A percentile compares a stretch with the other conserved stretches of the same genome.
These are phyloP conservation scores for Penicillium bovifimosum DNA, from an alignment of 495 filamentous ascomycete species.

Conservation along the genomic window DNA sequence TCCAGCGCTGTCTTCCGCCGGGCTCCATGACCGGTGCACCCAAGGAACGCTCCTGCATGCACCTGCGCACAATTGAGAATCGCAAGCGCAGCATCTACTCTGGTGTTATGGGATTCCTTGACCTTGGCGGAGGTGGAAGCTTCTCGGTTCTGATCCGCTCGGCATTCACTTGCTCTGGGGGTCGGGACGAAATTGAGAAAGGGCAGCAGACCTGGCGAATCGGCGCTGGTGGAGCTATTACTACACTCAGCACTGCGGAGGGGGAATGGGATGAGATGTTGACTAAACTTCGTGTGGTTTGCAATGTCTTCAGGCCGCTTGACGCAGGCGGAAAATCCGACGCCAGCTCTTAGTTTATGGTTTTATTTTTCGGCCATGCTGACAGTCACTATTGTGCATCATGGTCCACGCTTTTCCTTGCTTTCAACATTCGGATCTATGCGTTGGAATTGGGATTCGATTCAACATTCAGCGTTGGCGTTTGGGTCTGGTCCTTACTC, in stretches of 20 bases:
- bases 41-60: constrained; percentile 82
- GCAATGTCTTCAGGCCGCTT: constrained; percentile 43
- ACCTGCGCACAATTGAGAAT: constrained; percentile 65
- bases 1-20: constrained; percentile 74
- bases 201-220: constrained; percentile 64
- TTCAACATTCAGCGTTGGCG: constrained; percentile 36
- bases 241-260: constrained; percentile 65
- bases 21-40: constrained; percentile 95
- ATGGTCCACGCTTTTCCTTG: constrained; percentile 12
- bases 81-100: constrained; percentile 72
- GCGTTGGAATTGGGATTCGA: constrained; percentile 11
- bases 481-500: constrained; percentile 10
- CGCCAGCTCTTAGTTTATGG: not conserved
- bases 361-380: not conserved
- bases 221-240: constrained; percentile 86
- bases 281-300: constrained; percentile 67
- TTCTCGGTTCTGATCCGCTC: constrained; percentile 85
- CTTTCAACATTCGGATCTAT: constrained; percentile 32
- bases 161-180: constrained; percentile 53
- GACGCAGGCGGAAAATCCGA: not conserved
- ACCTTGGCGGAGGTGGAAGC: constrained; percentile 77
- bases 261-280: constrained; percentile 91
- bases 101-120: constrained; percentile 84
- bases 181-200: constrained; percentile 43
- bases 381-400: not conserved